Evolutionary conservation across 2,329 filamentous ascomycete species (phyloP).

Genomic region (Cytospora mali): DNA sequence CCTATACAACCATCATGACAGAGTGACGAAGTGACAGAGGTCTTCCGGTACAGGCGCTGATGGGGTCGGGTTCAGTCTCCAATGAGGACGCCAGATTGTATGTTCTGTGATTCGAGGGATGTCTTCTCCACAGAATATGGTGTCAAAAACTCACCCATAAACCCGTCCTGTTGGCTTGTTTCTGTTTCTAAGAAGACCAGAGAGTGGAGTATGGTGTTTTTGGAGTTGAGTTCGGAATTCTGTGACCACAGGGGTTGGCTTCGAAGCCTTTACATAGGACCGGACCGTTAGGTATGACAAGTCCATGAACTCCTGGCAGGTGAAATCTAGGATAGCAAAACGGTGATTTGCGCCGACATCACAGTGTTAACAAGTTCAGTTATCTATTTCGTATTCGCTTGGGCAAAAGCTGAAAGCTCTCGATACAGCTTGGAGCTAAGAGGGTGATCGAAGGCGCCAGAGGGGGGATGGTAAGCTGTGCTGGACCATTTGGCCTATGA

Average conservation of each 20-base stretch:
- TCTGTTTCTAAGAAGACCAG: not conserved
- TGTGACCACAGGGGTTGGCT: not conserved
- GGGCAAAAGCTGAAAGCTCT: not conserved
- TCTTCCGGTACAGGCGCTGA: not conserved
- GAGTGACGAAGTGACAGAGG: not conserved
- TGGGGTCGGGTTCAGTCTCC: not conserved
- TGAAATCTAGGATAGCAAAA: not conserved
- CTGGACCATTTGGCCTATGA: not conserved
- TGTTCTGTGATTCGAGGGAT: not conserved
- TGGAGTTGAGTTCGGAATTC: not conserved
- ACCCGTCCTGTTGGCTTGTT: no score
- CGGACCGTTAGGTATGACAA: not conserved
- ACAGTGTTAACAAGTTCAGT: not conserved
- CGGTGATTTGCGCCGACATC: not conserved
- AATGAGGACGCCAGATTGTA: not conserved
- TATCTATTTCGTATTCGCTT: not conserved
- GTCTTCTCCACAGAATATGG: not conserved
- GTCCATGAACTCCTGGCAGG: not conserved
- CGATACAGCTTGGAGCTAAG: not conserved
- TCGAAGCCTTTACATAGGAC: not conserved
- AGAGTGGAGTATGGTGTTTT: not conserved
- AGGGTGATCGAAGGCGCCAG: not conserved
- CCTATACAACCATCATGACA: not conserved
- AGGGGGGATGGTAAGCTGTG: not conserved
- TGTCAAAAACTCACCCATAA: not conserved